Evolutionary conservation across 495 filamentous ascomycete genomes (phyloP).

Genomic region (Lepidopterella palustris): DNA sequence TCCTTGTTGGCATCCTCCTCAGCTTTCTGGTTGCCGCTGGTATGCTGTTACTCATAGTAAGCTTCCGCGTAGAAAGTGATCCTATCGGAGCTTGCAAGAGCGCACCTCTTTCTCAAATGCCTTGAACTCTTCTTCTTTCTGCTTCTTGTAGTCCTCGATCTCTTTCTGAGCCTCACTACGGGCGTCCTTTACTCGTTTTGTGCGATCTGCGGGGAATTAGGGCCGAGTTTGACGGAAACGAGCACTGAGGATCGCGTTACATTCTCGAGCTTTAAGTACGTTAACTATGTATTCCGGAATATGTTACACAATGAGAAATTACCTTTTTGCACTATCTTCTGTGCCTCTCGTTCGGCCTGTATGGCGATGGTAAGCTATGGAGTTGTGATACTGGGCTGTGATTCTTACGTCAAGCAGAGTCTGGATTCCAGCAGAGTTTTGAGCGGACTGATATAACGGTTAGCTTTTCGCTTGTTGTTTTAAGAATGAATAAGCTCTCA

Average conservation of each 20-base stretch:
- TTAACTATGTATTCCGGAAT: neutral
- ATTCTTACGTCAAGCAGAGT: slow-evolving; percentile 90
- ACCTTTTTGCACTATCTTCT: slow-evolving; percentile 98
- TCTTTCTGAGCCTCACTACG: slow-evolving; percentile 94
- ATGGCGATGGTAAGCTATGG: slow-evolving; percentile 32
- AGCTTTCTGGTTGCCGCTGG: slow-evolving; percentile 77
- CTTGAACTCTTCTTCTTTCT: slow-evolving; percentile 93
- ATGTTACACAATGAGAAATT: slow-evolving; percentile 15
- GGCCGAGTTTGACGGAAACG: neutral
- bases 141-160: slow-evolving; percentile 85
- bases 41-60: slow-evolving; percentile 51
- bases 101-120: slow-evolving; percentile 85
- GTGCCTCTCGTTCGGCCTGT: slow-evolving; percentile 95
- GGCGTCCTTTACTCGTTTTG: slow-evolving; percentile 93
- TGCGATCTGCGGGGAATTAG: slow-evolving; percentile 61
- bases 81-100: neutral
- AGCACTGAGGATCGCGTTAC: slow-evolving; percentile 43
- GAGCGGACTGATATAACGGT: slow-evolving; percentile 64
- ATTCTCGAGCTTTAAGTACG: slow-evolving; percentile 57
- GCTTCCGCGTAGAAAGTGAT: neutral
- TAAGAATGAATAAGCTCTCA: slow-evolving; percentile 31
- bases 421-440: slow-evolving; percentile 97
- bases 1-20: slow-evolving; percentile 81
- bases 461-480: too few species aligned
- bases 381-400: slow-evolving; percentile 8